These are phyloP conservation scores for Helenozyma rhizophorensis DNA, from an alignment of 805 yeast genomes.

Conservation along the genomic window DNA sequence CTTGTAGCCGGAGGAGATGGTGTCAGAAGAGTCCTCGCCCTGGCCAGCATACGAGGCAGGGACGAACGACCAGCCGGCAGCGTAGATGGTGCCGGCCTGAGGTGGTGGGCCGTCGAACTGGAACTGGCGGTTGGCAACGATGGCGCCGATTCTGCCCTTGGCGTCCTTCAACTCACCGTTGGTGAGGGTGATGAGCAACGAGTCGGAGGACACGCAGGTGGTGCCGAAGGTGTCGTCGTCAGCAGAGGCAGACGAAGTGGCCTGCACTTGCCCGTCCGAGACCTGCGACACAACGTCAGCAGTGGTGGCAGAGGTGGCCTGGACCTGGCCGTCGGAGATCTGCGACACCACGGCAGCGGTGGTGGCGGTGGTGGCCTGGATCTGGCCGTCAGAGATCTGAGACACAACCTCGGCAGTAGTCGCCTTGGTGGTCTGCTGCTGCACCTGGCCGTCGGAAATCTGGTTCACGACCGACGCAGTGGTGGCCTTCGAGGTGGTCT, in stretches of 20 bases:
- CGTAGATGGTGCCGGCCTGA: slow-evolving; percentile 45
- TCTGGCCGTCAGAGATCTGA: slow-evolving; percentile 8
- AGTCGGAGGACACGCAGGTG: slow-evolving; percentile 20
- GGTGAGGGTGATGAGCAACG: slow-evolving; percentile 54
- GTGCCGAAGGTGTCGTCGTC: slow-evolving; percentile 8
- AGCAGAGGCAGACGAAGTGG: slow-evolving; percentile 27
- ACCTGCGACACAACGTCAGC: slow-evolving; percentile 17
- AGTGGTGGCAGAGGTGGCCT: slow-evolving; percentile 16
- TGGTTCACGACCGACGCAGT: slow-evolving; percentile 22
- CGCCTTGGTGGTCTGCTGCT: slow-evolving; percentile 21
- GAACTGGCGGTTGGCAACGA: slow-evolving; percentile 79
- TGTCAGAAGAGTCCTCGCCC: slow-evolving; percentile 22
- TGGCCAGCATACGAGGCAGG: slow-evolving; percentile 5
- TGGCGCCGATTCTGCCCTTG: slow-evolving; percentile 67
- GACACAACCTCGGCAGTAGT: slow-evolving; percentile 17
- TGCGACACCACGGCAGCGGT: slow-evolving; percentile 15
- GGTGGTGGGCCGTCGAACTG: slow-evolving; percentile 81
- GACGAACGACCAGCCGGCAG: slow-evolving; percentile 41
- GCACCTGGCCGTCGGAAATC: slow-evolving; percentile 33
- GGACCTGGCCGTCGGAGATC: slow-evolving; percentile 15
- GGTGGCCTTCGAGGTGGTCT: slow-evolving; percentile 8
- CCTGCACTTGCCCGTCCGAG: slow-evolving; percentile 31
- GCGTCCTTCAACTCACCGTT: slow-evolving; percentile 52
- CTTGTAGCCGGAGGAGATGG: slow-evolving; percentile 32
- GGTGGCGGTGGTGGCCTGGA: slow-evolving; percentile 19